Evolutionary conservation across 768 basidiomycete genomes (phyloP), one percentile per base, ranked within the genome.

Genomic region (Sarcomyxa edulis): DNA sequence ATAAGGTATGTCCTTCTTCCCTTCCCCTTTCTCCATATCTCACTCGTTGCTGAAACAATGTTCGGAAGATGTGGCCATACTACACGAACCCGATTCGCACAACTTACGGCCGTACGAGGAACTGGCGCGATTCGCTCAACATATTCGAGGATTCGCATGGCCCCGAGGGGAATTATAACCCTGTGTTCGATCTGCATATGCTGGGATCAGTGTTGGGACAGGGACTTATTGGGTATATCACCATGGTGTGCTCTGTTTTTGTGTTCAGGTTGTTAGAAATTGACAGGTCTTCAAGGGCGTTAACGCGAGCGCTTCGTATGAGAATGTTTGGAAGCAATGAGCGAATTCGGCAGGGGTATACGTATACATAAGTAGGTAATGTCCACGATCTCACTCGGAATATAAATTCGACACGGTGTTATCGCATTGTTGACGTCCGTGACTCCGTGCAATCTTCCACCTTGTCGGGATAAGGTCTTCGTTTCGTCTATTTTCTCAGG

Each of bases 161-260:
- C 1, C 65, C 66, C 5, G 67, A 76, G 49, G 65, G 68, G 10
- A 48, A 65, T 32, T 77, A 77, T 39, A 65, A 74, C 46, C 74
- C 74, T 10, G 60, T 75, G 10, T 76, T 77, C 54, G 69, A 64
- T 42, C 57, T 69, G 10, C 67, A 77, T 37, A 42, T 74, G 3
- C 53, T 76, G 14, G 74, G 74, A 2, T 71, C 71, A 2, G 69
- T 77, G 1, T 54, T 77, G 14, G 55, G 54, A 9, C 74, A 77
- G 43, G 74, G 74, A 0, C 44, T 77, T 9, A 49, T 72, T 43
- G 73, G 65, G 7, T 77, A 74, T 46, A 77, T 77, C 35, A 77
- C 74, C 0, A 77, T 77, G 72, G 74, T 71, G 32, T 19, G 60
- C 49, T 11, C 20, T 32, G 3, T 6, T n/a, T 5, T 34, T 14